These are phyloP conservation scores for Saprolegnia parasitica DNA, from an alignment of 352 stramenopile genomes.

Conservation along the genomic window DNA sequence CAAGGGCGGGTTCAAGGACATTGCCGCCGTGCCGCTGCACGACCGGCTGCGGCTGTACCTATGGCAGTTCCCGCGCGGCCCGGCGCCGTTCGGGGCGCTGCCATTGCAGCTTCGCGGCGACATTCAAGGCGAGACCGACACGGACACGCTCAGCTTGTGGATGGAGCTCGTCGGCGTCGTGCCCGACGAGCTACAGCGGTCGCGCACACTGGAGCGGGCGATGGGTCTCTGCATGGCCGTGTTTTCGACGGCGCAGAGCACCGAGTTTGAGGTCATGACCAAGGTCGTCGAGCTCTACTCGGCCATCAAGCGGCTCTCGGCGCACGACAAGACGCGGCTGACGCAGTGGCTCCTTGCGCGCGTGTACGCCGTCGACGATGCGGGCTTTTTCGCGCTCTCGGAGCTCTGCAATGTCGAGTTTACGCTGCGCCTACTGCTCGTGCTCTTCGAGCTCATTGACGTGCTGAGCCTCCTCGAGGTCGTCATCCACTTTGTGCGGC, in stretches of 20 bases:
- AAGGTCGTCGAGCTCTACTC: conserved; percentile 79
- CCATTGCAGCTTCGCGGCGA: conserved; percentile 64
- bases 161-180: conserved; percentile 79
- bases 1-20: conserved; percentile 69
- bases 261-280: conserved; percentile 31
- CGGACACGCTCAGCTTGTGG: conserved; percentile 34
- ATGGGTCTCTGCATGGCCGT: conserved; percentile 78
- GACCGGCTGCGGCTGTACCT: conserved; percentile 75
- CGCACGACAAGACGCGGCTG: conserved; percentile 80
- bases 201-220: conserved; percentile 75
- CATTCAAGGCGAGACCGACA: conserved; percentile 30
- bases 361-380: conserved; percentile 60
- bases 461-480: conserved; percentile 75
- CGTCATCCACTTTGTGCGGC: conserved; percentile 70
- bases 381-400: conserved; percentile 75
- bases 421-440: conserved; percentile 69
- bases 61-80: conserved; percentile 74
- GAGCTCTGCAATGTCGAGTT: conserved; percentile 80
- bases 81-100: conserved; percentile 41
- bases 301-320: conserved; percentile 82
- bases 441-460: conserved; percentile 78
- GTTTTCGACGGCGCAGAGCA: conserved; percentile 36
- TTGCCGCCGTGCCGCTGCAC: conserved; percentile 51
- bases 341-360: conserved; percentile 76
- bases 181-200: conserved; percentile 62